Base-by-base conservation (phyloP, 768 basidiomycete genomes). In the Lactifluus subvellereus region DNA sequence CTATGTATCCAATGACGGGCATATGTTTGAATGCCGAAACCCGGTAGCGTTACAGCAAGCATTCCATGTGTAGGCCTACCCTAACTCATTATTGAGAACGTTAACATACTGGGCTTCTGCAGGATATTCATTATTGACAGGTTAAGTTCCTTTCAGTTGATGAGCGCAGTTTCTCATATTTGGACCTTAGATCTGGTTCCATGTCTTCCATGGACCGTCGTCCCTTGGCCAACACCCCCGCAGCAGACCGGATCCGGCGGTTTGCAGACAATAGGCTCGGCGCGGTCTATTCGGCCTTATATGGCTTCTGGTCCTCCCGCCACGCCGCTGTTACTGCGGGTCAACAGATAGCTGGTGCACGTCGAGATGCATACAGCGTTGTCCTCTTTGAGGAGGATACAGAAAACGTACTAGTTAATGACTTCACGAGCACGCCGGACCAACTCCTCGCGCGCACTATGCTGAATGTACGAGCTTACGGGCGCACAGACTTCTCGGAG, bases 61-160 rank as follows among this genome's bases (percentile, higher is more conserved):
- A 0, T 85, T 80, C 72, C 84, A 86, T 69, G 82, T 86, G 82
- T 85, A 69, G 62, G 83, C 76, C 2, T 4, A 10, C 10, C 2
- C 6, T 3, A 22, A 37, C 10, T 27, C 7, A 8, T 52, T 18
- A n/a, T 49, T n/a, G 33, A 54, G 18, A 40, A 6, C 3, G 47
- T 27, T 64, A 37, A 50, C 33, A 16, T 4, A 22, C 37, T 27
- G 33, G 16, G 5, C 0, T 16, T 5, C 22, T 27, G 6, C 53
- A 82, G 81, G 8, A 79, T 83, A n/a, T 84, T 84, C 53, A 80
- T 83, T 20, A 79, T 80, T 62, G 84, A 83, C 59, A 76, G 72
- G 81, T 81, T n/a, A 22, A 22, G 30, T 54, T 10, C 18, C 8
- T 11, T 9, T 54, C 30, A 14, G 8, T 35, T 14, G 32, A 53